phyloP scores from a whole-genome alignment of 106 monocot genomes.

The Acorus calamus region DNA sequence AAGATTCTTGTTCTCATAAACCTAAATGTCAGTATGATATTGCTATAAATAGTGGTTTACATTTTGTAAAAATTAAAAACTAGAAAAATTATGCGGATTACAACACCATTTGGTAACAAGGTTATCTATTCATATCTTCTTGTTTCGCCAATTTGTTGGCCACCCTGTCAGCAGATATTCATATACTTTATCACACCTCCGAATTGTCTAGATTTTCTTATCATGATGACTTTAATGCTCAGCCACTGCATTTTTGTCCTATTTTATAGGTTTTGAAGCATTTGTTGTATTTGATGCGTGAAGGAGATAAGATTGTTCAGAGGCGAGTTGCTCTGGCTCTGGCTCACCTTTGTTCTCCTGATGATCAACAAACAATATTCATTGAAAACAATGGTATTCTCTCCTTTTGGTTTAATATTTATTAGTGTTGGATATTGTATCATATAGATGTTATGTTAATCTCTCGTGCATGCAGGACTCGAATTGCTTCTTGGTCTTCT shows the following conservation, averaged over 20 bases:
- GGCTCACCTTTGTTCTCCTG: slow-evolving; percentile 85
- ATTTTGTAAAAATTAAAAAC: no score
- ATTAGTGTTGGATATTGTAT: not conserved
- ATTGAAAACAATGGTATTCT: slow-evolving; percentile 78
- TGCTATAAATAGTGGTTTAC: no score
- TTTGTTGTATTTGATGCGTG: slow-evolving; percentile 82
- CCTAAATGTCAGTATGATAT: no score
- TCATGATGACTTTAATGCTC: not conserved
- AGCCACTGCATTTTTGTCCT: not conserved
- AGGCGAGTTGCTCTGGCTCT: slow-evolving; percentile 78
- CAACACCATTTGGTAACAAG: no score
- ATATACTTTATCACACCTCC: no score
- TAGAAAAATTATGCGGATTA: no score
- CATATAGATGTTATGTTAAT: not conserved
- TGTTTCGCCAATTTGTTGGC: not conserved
- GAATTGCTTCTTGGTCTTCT: slow-evolving; percentile 86
- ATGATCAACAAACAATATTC: slow-evolving; percentile 81
- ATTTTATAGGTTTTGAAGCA: slow-evolving; percentile 69
- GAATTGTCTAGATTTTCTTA: not conserved
- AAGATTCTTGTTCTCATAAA: not conserved
- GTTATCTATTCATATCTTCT: no score
- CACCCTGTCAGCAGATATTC: not conserved
- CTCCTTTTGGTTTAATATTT: not conserved
- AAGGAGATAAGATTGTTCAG: slow-evolving; percentile 73
- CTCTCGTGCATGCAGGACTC: slow-evolving; percentile 46